Base-by-base conservation (phyloP, 2,329 filamentous ascomycete species). In the Paecilomyces variotii region DNA sequence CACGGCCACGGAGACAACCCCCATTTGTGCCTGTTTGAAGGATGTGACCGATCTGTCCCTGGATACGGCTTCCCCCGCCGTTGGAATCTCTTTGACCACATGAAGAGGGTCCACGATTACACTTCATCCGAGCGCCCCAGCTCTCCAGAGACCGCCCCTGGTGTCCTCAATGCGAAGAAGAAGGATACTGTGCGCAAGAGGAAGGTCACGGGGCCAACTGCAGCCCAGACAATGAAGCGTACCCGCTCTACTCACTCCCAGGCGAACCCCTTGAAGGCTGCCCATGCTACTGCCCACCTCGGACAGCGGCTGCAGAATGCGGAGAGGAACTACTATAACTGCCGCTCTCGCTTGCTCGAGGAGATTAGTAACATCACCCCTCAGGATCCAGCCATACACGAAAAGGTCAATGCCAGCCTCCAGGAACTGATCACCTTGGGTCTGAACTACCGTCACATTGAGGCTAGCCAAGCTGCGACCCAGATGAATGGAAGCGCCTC, bases 41-140 rank as follows among this genome's bases (percentile, higher is more conserved):
- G 90, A 61, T 97, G 93, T 70, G 91, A 97, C 70, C 88, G 93
- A 63, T 86, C 90, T 59, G 80, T 88, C 34, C 80, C 84, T 26
- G 91, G 91, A 67, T 91, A 93, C 72, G 93, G 93, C 67, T 97
- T 97, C 71, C 93, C 92, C 39, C 87, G 93, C 67, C 88, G 92
- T 68, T 97, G 94, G 90, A 97, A 97, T 77, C 84, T 96, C 57
- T 87, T 89, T 74, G 93, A 97, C 77, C 93, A 97, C 81, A 97
- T 97, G 92, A 90, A 91, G 78, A 88, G 93, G 62, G 92, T 97
- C 6, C 93, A 97, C 68, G 82, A 84, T 64, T 84, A 83, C 68
- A 79, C 71, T 54, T 69, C 72, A 19, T 76, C 72, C 7, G 75
- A 77, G 59, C 72, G 71, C 19, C 71, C 71, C 59, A 77, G 74